Evolutionary conservation across 2,329 filamentous ascomycete genomes (phyloP), one percentile per base, ranked within the genome.

Genomic region (Metarhizium brunneum): DNA sequence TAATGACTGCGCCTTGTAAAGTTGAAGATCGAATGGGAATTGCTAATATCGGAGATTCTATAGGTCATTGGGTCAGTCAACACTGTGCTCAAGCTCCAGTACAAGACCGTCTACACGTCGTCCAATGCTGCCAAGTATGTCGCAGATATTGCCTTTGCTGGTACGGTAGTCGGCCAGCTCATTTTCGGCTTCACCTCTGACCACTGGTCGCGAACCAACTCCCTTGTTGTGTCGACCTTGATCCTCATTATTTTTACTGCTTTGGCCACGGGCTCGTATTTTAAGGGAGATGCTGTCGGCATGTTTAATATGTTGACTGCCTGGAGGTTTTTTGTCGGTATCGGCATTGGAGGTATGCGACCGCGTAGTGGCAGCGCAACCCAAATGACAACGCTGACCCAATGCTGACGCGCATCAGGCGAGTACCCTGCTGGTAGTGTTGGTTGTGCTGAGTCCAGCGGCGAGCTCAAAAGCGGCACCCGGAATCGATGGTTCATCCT

Each of bases 401-500:
- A 29, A 45, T 3, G n/a, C 25, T 53, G 40, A 35, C 51, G 6
- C 2, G 10, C 25, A 25, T 8, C 52, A 75, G 74, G 86, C 55
- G 88, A 92, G 69, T 92, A 91, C 63, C 88, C 88, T 0, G 88
- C 88, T 47, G 92, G 92, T 3, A 89, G 84, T 57, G 92, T 96
- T 0, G 88, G 87, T 2, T 88, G 84, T 54, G 89, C 91, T 2
- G 92, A 96, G 71, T 87, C 86, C 4, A 92, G 87, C 0, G 88
- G 89, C 25, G 90, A 95, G 67, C 76, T 96, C 57, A 90, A 90
- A 69, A 70, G 73, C 16, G 92, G 92, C 11, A 86, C 87, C 16
- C 79, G 92, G n/a, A 92, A 96, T 67, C 79, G 87, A 43, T 95
- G 90, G 90, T 96, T 92, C 66, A 89, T 92, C 63, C 77, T 95